These are phyloP conservation scores for Olyra latifolia DNA, from an alignment of 176 grass and related monocot genomes.

Conservation along the genomic window DNA sequence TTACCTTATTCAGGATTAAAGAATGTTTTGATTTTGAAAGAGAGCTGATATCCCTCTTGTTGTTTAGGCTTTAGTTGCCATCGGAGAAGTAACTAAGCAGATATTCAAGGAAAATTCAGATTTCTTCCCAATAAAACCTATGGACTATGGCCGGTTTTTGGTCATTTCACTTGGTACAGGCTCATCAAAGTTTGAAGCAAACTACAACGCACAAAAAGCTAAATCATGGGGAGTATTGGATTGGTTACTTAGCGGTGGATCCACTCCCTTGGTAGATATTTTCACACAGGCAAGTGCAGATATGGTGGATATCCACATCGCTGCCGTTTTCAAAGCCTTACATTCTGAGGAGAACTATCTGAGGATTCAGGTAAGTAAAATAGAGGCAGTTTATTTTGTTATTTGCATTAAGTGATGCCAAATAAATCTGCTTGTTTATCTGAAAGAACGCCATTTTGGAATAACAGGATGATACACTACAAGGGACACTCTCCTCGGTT, in stretches of 20 bases:
- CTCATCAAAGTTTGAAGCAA: constrained; percentile 58
- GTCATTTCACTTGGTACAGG: constrained; percentile 89
- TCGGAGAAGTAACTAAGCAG: constrained; percentile 76
- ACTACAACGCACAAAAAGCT: constrained; percentile 51
- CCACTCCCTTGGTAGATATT: constrained; percentile 78
- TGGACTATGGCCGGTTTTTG: constrained; percentile 76
- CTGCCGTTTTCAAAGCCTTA: constrained; percentile 70
- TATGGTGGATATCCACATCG: constrained; percentile 86
- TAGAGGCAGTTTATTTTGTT: constrained; percentile 11
- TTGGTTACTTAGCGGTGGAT: constrained; percentile 68
- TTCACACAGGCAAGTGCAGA: constrained; percentile 86
- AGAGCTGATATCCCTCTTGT: constrained; percentile 28
- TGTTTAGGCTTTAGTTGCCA: constrained; percentile 76
- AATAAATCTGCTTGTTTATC: constrained; percentile 18
- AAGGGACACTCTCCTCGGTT: constrained; percentile 55
- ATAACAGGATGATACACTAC: constrained; percentile 71
- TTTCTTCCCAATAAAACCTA: constrained; percentile 84
- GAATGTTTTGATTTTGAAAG: background rate
- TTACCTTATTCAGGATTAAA: constrained; percentile 25
- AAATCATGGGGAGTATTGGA: constrained; percentile 74
- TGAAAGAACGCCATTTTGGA: constrained; percentile 23
- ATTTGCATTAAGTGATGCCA: background rate
- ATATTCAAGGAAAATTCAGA: constrained; percentile 76
- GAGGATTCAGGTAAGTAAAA: constrained; percentile 71
- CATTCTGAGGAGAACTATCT: constrained; percentile 78